Conservation (phyloP, 2,329 filamentous ascomycete species). For the Calonectria honghensis region DNA sequence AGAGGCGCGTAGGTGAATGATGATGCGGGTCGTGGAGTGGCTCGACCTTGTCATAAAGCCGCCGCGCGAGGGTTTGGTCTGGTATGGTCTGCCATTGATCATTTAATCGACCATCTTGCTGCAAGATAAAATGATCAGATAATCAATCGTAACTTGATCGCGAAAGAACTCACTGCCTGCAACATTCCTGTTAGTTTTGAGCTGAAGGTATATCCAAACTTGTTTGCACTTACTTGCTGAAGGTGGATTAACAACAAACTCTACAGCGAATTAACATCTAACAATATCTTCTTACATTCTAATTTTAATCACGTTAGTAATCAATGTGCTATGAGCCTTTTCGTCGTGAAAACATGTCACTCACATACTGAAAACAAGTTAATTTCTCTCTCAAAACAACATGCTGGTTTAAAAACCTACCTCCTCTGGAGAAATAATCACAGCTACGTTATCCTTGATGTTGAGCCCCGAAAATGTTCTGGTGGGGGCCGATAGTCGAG, state of each 20-base stretch:
- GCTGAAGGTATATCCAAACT: too few species aligned
- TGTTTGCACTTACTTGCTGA: background rate
- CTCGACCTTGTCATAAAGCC: background rate
- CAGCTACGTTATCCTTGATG: too few species aligned
- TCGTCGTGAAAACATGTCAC: background rate
- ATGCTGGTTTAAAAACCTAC: background rate
- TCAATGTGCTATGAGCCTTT: fast-evolving
- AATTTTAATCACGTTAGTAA: background rate
- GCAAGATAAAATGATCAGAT: background rate
- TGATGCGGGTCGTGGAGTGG: background rate
- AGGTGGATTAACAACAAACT: background rate
- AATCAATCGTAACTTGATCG: too few species aligned
- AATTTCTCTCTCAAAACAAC: background rate
- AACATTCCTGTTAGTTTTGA: background rate
- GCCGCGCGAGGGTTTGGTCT: background rate
- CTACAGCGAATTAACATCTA: too few species aligned
- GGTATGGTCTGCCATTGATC: background rate
- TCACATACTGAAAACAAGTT: background rate
- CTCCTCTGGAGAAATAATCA: background rate
- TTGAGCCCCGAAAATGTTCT: background rate
- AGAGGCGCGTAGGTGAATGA: background rate
- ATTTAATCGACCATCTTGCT: slow-evolving; percentile 7
- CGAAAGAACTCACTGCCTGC: background rate
- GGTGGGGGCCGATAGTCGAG: background rate
- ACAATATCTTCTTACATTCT: background rate